Evolutionary conservation across 345 rosid species (phyloP).

Genomic region (Tarenaya hassleriana): DNA sequence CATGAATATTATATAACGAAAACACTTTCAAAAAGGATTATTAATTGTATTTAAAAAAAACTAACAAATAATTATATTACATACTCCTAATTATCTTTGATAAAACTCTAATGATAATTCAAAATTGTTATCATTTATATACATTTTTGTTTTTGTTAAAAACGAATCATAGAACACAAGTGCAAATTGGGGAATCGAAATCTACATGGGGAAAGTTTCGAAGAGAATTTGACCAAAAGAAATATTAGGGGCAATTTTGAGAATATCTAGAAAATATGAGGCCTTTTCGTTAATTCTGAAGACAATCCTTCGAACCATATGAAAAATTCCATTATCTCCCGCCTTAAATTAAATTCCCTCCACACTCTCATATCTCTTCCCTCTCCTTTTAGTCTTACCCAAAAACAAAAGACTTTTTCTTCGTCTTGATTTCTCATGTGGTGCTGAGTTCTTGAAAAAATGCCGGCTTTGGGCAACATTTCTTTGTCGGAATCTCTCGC

Average conservation of each 20-base stretch:
- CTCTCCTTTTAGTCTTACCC: background rate
- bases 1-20: too few species aligned
- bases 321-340: constrained; percentile 20
- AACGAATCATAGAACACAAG: too few species aligned
- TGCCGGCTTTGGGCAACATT: constrained; percentile 57
- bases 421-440: constrained; percentile 4
- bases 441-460: constrained; percentile 12
- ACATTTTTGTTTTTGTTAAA: too few species aligned
- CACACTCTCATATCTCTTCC: constrained; percentile 13
- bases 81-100: too few species aligned
- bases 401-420: background rate
- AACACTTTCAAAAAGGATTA: too few species aligned
- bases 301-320: background rate
- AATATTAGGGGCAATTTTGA: constrained; percentile 3
- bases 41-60: too few species aligned
- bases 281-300: background rate
- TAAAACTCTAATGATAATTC: too few species aligned
- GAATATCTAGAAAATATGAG: background rate
- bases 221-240: background rate
- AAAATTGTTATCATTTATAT: too few species aligned
- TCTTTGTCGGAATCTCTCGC: constrained; percentile 35
- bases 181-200: too few species aligned
- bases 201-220: background rate
- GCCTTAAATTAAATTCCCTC: constrained; percentile 27
- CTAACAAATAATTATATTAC: too few species aligned